phyloP scores from a whole-genome alignment of 2,329 filamentous ascomycete species.

The Ophiocordyceps australis region DNA sequence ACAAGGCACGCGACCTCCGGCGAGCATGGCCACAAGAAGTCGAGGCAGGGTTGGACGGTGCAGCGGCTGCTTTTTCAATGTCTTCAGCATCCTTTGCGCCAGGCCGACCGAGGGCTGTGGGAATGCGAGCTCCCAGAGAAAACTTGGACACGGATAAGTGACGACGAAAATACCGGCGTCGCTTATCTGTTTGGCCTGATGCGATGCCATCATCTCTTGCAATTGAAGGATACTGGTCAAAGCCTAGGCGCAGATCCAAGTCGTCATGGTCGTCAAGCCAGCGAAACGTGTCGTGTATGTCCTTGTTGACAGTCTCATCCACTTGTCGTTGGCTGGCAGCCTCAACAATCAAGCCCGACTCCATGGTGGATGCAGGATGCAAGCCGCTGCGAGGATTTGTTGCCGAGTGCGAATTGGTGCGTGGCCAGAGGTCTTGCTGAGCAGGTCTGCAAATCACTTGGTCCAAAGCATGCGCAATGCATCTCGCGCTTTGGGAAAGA shows the following conservation, averaged over 20 bases:
- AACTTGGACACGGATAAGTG: conserved; percentile 54
- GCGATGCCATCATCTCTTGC: conserved; percentile 29
- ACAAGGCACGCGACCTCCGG: conserved; percentile 35
- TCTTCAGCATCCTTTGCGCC: conserved; percentile 22
- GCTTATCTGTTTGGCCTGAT: conserved; percentile 17
- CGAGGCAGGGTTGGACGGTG: conserved; percentile 7
- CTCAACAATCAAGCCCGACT: conserved; percentile 6
- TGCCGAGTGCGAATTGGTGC: no score
- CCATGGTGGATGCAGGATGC: conserved; percentile 6
- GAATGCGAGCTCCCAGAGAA: conserved; percentile 35
- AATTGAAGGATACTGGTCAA: conserved; percentile 55
- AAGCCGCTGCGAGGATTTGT: no score
- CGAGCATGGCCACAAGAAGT: conserved; percentile 18
- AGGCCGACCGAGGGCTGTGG: conserved; percentile 29
- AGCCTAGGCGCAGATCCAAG: conserved; percentile 44
- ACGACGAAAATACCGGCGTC: conserved; percentile 46
- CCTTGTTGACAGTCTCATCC: no score
- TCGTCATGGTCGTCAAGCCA: conserved; percentile 60
- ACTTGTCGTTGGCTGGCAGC: no score
- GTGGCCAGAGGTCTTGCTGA: no score
- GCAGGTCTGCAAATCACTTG: no score
- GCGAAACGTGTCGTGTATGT: conserved; percentile 48
- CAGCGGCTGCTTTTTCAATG: no score
- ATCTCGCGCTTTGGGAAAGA: no score
- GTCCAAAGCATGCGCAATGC: no score